Evolutionary conservation across 352 stramenopile species (phyloP).

Genomic region (Phytophthora cryptogea): DNA sequence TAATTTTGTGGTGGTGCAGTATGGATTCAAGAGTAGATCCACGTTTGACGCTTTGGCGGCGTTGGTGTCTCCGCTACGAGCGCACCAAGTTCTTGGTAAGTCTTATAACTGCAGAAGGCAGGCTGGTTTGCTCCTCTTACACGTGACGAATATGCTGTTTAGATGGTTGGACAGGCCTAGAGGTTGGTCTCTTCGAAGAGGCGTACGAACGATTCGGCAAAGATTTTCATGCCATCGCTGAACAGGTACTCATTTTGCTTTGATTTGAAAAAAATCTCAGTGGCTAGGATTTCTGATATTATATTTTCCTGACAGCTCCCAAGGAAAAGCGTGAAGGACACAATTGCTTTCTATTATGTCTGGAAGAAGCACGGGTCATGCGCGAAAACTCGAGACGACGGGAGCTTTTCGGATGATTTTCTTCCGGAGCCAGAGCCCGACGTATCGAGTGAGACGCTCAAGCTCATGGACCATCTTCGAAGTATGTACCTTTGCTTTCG

Average conservation of each 20-base stretch:
- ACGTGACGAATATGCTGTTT: slow-evolving; percentile 3
- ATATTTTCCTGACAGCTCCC: slow-evolving; percentile 44
- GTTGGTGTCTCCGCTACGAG: slow-evolving; percentile 68
- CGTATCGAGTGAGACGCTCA: slow-evolving; percentile 61
- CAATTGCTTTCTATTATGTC: slow-evolving; percentile 84
- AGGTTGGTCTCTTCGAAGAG: slow-evolving; percentile 83
- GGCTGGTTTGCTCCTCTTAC: slow-evolving; percentile 5
- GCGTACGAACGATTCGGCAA: slow-evolving; percentile 76
- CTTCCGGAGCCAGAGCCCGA: slow-evolving; percentile 56
- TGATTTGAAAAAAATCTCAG: not conserved
- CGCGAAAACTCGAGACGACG: slow-evolving; percentile 36
- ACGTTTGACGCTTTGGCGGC: slow-evolving; percentile 73
- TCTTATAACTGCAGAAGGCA: not conserved
- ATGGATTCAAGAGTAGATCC: slow-evolving; percentile 63
- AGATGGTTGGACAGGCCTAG: slow-evolving; percentile 80
- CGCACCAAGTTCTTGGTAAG: slow-evolving; percentile 71
- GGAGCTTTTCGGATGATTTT: slow-evolving; percentile 51
- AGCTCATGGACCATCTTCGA: slow-evolving; percentile 63
- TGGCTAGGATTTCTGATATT: not conserved
- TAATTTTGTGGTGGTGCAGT: slow-evolving; percentile 36
- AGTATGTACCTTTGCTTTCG: slow-evolving; percentile 39
- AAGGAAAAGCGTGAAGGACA: slow-evolving; percentile 65
- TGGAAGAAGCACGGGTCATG: slow-evolving; percentile 84
- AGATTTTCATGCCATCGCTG: slow-evolving; percentile 76
- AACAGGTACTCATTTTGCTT: slow-evolving; percentile 42